Conservation (phyloP, 2,329 filamentous ascomycete species). For the Neonectria coccinea region DNA sequence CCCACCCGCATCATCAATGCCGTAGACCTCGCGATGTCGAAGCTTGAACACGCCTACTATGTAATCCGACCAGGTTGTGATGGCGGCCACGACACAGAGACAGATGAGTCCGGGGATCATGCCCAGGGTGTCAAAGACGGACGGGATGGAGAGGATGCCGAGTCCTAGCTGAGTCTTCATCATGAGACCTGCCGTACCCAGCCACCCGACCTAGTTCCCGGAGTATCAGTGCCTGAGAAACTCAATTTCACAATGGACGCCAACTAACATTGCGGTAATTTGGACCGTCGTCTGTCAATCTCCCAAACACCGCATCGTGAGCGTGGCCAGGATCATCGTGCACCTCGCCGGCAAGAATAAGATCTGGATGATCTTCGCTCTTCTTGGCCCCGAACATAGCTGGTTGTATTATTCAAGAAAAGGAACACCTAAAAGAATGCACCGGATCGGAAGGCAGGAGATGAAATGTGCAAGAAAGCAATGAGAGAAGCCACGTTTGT, state of each 20-base stretch:
- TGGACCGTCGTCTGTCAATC: background rate
- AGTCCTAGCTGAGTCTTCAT: constrained; percentile 60
- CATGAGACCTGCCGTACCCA: constrained; percentile 57
- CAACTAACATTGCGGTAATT: background rate
- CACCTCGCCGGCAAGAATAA: background rate
- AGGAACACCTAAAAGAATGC: too few species aligned
- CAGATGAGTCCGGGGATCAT: constrained; percentile 60
- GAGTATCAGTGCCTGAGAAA: background rate
- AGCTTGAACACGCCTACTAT: too few species aligned
- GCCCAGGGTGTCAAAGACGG: constrained; percentile 57
- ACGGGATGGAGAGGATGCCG: constrained; percentile 59
- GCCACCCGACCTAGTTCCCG: constrained; percentile 51
- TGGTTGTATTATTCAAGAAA: too few species aligned
- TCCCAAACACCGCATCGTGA: background rate
- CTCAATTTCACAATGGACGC: too few species aligned
- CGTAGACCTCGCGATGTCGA: too few species aligned
- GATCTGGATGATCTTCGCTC: background rate
- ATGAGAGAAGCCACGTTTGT: too few species aligned
- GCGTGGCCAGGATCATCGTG: background rate
- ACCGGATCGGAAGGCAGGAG: too few species aligned
- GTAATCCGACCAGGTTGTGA: too few species aligned
- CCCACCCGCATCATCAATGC: too few species aligned
- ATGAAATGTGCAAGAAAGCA: too few species aligned
- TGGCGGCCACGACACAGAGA: constrained; percentile 48
- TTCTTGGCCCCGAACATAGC: too few species aligned